These are phyloP conservation scores for Friedmanniomyces simplex DNA, from an alignment of 495 filamentous ascomycete genomes.

Conservation along the genomic window DNA sequence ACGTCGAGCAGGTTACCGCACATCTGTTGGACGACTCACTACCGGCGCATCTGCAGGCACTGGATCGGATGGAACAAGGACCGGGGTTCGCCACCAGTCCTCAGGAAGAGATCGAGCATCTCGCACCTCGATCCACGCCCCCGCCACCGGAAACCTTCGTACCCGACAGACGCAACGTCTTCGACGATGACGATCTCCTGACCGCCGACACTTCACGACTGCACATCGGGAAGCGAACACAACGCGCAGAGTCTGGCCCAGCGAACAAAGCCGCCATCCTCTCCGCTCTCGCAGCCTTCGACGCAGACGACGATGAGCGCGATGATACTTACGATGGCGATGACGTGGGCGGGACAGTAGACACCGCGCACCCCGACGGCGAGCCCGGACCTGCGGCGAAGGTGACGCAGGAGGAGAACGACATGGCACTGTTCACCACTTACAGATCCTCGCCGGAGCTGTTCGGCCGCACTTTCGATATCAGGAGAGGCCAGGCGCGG, in stretches of 20 bases:
- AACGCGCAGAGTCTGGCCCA: not conserved
- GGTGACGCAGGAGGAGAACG: conserved; percentile 25
- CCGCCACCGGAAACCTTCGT: conserved; percentile 23
- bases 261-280: conserved; percentile 75
- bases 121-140: conserved; percentile 37
- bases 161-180: conserved; percentile 51
- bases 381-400: conserved; percentile 19
- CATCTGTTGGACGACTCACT: conserved; percentile 78
- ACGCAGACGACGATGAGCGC: conserved; percentile 90
- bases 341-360: conserved; percentile 82
- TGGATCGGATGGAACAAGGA: conserved; percentile 36
- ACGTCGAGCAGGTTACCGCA: conserved; percentile 68
- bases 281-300: conserved; percentile 80
- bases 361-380: conserved; percentile 38
- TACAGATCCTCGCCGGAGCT: conserved; percentile 51
- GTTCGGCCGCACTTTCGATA: conserved; percentile 59
- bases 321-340: conserved; percentile 93
- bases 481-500: conserved; percentile 52
- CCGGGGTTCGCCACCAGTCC: conserved; percentile 29
- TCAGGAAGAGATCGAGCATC: conserved; percentile 19
- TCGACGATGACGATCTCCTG: conserved; percentile 73
- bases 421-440: conserved; percentile 50
- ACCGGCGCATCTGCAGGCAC: conserved; percentile 47
- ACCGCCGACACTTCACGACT: conserved; percentile 49
- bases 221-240: conserved; percentile 60